Evolutionary conservation across 495 filamentous ascomycete species (phyloP).

Genomic region (Hypoxylon lenormandii): DNA sequence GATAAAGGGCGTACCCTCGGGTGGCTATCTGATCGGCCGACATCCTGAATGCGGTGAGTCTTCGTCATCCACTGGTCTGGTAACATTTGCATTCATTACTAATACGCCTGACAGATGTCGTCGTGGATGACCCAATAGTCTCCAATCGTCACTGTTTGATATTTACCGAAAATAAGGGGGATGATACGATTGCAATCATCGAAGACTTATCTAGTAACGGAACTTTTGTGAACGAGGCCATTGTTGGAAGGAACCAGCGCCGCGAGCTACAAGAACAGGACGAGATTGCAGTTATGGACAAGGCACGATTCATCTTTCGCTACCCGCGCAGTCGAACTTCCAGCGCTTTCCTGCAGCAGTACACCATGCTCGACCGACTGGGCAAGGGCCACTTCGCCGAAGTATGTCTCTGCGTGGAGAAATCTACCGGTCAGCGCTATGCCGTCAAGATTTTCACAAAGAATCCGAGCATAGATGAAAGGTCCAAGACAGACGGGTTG

Average conservation of each 20-base stretch:
- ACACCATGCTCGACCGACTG: constrained; percentile 82
- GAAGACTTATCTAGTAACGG: constrained; percentile 97
- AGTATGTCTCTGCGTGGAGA: constrained; percentile 90
- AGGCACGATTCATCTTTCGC: constrained; percentile 87
- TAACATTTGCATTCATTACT: constrained; percentile 19
- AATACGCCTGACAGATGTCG: constrained; percentile 70
- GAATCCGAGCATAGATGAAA: constrained; percentile 78
- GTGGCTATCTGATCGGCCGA: constrained; percentile 91
- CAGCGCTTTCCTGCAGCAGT: constrained; percentile 86
- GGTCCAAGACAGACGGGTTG: constrained; percentile 81
- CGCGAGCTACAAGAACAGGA: constrained; percentile 88
- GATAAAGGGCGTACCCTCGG: constrained; percentile 68
- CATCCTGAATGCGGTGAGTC: constrained; percentile 92
- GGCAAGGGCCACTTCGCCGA: constrained; percentile 98
- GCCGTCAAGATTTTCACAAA: constrained; percentile 96
- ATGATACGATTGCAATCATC: constrained; percentile 81
- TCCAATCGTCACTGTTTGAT: constrained; percentile 95
- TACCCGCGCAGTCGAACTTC: constrained; percentile 82
- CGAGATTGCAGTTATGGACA: constrained; percentile 84
- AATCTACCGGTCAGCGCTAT: constrained; percentile 80
- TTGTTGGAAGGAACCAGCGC: constrained; percentile 90
- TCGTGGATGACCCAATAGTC: constrained; percentile 82
- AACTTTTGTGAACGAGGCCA: constrained; percentile 91
- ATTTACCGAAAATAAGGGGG: constrained; percentile 85
- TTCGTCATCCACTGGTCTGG: constrained; percentile 4